These are phyloP conservation scores for Cyberlindnera xylosilytica DNA, from an alignment of 805 yeast species.

Conservation along the genomic window DNA sequence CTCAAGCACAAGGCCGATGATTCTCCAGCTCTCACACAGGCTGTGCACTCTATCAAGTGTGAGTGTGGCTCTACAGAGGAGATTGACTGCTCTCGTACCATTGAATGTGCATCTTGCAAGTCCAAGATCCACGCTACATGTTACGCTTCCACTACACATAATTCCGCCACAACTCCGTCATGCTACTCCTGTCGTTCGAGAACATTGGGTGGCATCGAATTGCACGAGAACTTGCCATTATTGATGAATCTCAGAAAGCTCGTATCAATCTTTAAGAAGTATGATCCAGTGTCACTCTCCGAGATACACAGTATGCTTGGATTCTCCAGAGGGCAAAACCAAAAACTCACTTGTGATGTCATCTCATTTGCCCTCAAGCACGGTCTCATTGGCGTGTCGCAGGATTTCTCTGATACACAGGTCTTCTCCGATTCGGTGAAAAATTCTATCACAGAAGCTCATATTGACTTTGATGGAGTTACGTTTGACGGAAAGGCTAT, in stretches of 20 bases:
- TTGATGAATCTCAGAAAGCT: conserved; percentile 36
- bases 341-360: conserved; percentile 5
- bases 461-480: conserved; percentile 13
- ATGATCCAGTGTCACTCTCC: not conserved
- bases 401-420: too few relatives aligned
- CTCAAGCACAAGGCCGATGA: conserved; percentile 25
- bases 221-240: conserved; percentile 24
- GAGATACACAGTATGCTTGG: conserved; percentile 19
- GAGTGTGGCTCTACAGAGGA: conserved; percentile 32
- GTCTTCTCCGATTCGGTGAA: too few relatives aligned
- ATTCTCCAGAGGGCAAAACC: conserved; percentile 7
- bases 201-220: conserved; percentile 15
- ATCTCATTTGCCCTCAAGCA: conserved; percentile 13
- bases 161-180: conserved; percentile 11
- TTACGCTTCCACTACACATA: conserved; percentile 27
- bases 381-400: not conserved
- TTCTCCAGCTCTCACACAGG: conserved; percentile 31
- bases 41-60: conserved; percentile 8
- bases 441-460: too few relatives aligned
- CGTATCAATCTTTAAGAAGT: conserved; percentile 24
- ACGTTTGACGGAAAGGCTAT: conserved; percentile 2
- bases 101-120: conserved; percentile 31
- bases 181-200: conserved; percentile 30
- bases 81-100: conserved; percentile 10
- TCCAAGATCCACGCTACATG: conserved; percentile 33